Conservation (phyloP, 169 alveolate species). For the Eimeria praecox region DNA sequence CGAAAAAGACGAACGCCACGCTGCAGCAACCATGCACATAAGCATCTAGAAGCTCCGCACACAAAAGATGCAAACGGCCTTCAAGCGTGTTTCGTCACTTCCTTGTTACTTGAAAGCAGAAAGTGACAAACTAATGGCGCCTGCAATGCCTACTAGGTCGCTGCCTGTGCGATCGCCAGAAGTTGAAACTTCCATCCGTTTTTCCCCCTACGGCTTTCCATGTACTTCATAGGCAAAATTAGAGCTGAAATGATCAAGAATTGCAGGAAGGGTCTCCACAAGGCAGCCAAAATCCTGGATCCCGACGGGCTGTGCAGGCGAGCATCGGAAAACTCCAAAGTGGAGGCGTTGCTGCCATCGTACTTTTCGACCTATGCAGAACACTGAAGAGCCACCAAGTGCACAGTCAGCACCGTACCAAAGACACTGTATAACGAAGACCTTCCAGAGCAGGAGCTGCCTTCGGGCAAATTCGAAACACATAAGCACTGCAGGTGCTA, state of each 20-base stretch:
- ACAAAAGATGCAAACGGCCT: background rate
- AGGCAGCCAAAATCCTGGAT: background rate
- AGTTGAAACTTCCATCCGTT: slow-evolving; percentile 57
- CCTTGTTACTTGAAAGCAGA: too few relatives aligned
- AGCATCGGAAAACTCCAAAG: background rate
- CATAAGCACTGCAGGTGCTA: too few relatives aligned
- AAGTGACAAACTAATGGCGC: too few relatives aligned
- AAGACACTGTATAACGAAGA: too few relatives aligned
- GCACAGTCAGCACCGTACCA: background rate
- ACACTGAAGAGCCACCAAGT: too few relatives aligned
- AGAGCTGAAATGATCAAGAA: slow-evolving; percentile 15
- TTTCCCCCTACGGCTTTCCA: slow-evolving; percentile 39
- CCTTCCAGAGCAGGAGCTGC: background rate
- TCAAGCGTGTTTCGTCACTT: too few relatives aligned
- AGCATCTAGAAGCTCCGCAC: too few relatives aligned
- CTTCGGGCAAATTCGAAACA: background rate
- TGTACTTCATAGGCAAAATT: slow-evolving; percentile 45
- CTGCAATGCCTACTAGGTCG: slow-evolving; percentile 24
- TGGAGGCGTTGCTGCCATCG: background rate
- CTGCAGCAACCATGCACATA: slow-evolving; percentile 14
- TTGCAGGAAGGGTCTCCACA: slow-evolving; percentile 25
- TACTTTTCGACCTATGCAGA: slow-evolving; percentile 25
- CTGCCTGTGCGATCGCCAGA: slow-evolving; percentile 56
- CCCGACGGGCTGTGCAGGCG: slow-evolving; percentile 1
- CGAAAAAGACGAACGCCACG: slow-evolving; percentile 19